Conservation (phyloP, 163 green algal species). For the Dunaliella salina region DNA sequence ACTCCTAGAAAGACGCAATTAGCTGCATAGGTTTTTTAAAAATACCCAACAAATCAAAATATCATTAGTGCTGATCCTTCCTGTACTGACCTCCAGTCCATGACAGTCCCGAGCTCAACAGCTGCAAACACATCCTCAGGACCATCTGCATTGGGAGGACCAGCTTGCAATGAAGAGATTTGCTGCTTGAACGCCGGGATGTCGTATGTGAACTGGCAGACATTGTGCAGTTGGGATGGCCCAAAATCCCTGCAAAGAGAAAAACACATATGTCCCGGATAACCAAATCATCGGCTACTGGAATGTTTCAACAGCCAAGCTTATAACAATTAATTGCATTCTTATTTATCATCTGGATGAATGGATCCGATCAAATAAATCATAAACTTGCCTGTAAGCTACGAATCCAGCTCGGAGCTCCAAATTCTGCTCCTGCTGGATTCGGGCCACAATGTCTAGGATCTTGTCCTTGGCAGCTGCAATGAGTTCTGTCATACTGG, state of each 20-base stretch:
- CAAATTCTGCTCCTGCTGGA: neutral
- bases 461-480: neutral
- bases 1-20: too few species aligned
- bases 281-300: too few species aligned
- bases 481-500: neutral
- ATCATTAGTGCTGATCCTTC: too few species aligned
- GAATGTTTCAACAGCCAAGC: too few species aligned
- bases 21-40: too few species aligned
- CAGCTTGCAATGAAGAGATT: neutral
- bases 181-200: neutral
- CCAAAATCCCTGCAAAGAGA: neutral
- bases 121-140: neutral
- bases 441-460: neutral
- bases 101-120: neutral
- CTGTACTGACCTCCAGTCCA: neutral
- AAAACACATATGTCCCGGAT: neutral
- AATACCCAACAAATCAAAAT: too few species aligned
- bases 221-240: neutral
- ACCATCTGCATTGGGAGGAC: neutral
- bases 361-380: too few species aligned
- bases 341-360: too few species aligned
- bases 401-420: neutral
- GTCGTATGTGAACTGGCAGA: neutral
- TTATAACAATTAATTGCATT: too few species aligned
- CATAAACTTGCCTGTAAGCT: neutral